A percentile compares a stretch with the other conserved stretches of the same genome.
These are phyloP conservation scores for Ramularia collo-cygni DNA, from an alignment of 2,329 filamentous ascomycete species.

Conservation along the genomic window DNA sequence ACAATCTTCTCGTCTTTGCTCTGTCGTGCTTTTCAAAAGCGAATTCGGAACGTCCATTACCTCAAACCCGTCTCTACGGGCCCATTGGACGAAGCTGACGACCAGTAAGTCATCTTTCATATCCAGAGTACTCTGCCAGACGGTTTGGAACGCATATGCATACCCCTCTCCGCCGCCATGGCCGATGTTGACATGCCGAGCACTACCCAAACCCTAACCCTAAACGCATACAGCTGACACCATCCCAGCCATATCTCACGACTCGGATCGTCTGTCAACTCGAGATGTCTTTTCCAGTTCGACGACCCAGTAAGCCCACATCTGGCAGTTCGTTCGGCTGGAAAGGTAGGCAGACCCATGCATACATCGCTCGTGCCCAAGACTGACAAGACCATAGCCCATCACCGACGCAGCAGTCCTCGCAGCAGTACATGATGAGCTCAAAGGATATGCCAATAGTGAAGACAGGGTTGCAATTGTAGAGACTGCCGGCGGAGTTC, in stretches of 20 bases:
- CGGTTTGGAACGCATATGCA: too few relatives aligned
- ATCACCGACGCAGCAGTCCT: slow-evolving; percentile 32
- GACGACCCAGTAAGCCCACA: slow-evolving; percentile 71
- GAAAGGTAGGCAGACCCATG: slow-evolving; percentile 10
- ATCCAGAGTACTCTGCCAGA: not conserved
- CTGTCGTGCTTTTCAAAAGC: slow-evolving; percentile 52
- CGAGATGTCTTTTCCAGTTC: slow-evolving; percentile 64
- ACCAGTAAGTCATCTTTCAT: slow-evolving; percentile 43
- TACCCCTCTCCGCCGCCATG: not conserved
- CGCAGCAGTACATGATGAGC: slow-evolving; percentile 35
- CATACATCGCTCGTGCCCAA: not conserved
- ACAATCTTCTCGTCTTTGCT: slow-evolving; percentile 71
- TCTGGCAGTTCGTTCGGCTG: slow-evolving; percentile 51
- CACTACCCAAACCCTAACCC: slow-evolving; percentile 14
- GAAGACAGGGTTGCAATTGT: slow-evolving; percentile 58
- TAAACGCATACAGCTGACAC: slow-evolving; percentile 4
- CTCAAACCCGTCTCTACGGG: slow-evolving; percentile 81
- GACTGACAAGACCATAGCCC: slow-evolving; percentile 8
- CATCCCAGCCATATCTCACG: slow-evolving; percentile 53
- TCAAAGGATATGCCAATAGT: slow-evolving; percentile 35
- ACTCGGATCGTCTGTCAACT: slow-evolving; percentile 51
- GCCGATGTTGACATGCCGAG: not conserved
- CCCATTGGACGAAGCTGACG: slow-evolving; percentile 61
- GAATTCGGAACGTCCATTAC: slow-evolving; percentile 53
- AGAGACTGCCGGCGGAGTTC: slow-evolving; percentile 76